Percentiles rank a stretch among this genome's conserved stretches.
Evolutionary conservation across 169 alveolate species (phyloP).

Genomic region (Plasmodium gaboni): DNA sequence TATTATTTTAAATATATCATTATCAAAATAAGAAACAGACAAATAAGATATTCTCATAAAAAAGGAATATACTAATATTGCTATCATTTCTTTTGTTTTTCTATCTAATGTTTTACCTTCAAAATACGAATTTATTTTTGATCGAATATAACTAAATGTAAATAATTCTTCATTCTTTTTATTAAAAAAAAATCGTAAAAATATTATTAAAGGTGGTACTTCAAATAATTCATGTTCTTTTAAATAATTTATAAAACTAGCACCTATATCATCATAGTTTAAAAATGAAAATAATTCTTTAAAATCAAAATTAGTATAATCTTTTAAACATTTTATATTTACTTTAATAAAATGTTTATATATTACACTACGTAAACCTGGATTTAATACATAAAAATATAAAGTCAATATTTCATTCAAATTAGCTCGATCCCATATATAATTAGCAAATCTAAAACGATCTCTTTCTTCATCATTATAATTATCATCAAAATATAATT

Average conservation of each 20-base stretch:
- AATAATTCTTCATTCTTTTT: conserved; percentile 15
- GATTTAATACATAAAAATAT: conserved; percentile 21
- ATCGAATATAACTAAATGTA: conserved; percentile 16
- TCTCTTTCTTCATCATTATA: conserved; percentile 1
- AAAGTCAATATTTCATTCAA: background rate
- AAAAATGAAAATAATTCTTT: background rate
- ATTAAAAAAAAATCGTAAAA: conserved; percentile 28
- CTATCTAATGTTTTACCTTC: conserved; percentile 2
- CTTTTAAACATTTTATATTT: conserved; percentile 1
- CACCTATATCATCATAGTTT: background rate
- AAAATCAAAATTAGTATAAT: conserved; percentile 21
- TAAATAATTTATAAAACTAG: background rate
- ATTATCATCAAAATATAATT: background rate
- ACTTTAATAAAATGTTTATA: conserved; percentile 6
- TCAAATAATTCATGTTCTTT: background rate
- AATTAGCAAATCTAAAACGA: background rate
- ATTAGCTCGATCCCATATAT: background rate
- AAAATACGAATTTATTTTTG: conserved; percentile 6
- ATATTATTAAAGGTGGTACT: background rate
- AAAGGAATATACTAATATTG: conserved; percentile 48
- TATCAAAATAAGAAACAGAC: conserved; percentile 20
- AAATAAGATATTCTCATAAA: conserved; percentile 21
- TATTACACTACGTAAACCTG: background rate
- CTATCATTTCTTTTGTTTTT: conserved; percentile 19
- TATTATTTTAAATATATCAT: conserved; percentile 6